Conservation (phyloP, 805 yeast species). For the Candida easanensis region DNA sequence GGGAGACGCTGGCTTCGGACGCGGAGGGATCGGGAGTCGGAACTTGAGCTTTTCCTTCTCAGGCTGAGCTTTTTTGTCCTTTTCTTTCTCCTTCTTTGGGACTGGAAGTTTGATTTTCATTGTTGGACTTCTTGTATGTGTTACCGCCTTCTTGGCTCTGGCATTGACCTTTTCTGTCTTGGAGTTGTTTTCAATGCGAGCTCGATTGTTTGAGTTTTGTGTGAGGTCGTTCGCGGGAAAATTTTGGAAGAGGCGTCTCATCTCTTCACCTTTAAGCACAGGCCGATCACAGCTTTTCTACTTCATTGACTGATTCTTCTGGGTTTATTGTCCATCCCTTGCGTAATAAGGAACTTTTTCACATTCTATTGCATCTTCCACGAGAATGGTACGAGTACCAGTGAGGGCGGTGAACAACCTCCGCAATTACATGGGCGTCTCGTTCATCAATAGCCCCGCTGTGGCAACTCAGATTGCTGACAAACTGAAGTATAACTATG, state of each 20-base stretch:
- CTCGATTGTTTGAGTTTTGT: not conserved
- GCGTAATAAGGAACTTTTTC: no score
- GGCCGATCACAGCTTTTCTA: not conserved
- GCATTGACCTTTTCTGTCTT: not conserved
- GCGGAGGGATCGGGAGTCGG: constrained; percentile 10
- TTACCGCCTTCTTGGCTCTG: no score
- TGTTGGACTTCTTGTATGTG: no score
- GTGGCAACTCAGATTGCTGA: constrained; percentile 39
- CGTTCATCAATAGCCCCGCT: constrained; percentile 9
- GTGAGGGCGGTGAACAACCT: constrained; percentile 1
- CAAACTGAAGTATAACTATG: constrained; percentile 37
- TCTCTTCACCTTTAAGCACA: not conserved
- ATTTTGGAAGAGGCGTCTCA: constrained; percentile 6
- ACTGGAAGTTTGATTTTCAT: constrained; percentile 13
- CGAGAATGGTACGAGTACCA: constrained; percentile 9
- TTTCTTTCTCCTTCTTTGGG: not conserved
- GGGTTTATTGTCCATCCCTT: no score
- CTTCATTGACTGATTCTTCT: not conserved
- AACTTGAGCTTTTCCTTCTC: constrained; percentile 16
- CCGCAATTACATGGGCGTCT: constrained; percentile 12
- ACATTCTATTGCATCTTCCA: no score
- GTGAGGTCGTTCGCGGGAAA: constrained; percentile 4
- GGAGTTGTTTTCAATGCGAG: not conserved
- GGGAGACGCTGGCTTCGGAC: constrained; percentile 3
- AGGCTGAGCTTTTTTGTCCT: no score